phyloP scores from a whole-genome alignment of 2,329 filamentous ascomycete species.

The Calonectria henricotiae region DNA sequence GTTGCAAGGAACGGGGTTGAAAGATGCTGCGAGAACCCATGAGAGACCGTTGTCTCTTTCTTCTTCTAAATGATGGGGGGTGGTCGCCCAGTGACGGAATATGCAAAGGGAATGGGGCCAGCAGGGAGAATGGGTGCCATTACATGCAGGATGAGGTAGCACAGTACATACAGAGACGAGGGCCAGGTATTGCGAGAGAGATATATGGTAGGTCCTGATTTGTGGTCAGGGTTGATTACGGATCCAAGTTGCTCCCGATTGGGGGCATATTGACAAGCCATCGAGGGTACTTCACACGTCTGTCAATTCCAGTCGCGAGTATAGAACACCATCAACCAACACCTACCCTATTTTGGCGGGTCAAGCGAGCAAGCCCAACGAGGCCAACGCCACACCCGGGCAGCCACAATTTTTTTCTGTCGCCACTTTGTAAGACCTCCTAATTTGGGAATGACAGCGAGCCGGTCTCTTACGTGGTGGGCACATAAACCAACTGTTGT shows the following conservation, averaged over 20 bases:
- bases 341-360: not conserved
- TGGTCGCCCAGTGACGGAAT: not conserved
- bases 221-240: not conserved
- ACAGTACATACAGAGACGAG: slow-evolving; percentile 31
- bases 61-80: slow-evolving; percentile 8
- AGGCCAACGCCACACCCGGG: slow-evolving; percentile 41
- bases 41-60: slow-evolving; percentile 6
- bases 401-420: slow-evolving; percentile 21
- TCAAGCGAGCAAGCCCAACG: slow-evolving; percentile 10
- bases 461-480: slow-evolving; percentile 36
- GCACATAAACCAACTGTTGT: not conserved
- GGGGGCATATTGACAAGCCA: not conserved
- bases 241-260: not conserved
- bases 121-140: slow-evolving; percentile 31
- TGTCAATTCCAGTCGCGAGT: not conserved
- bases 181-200: slow-evolving; percentile 4
- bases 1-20: not conserved
- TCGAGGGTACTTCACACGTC: not conserved
- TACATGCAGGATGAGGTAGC: slow-evolving; percentile 34
- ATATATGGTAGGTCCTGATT: not conserved
- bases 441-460: slow-evolving; percentile 51
- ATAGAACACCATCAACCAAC: not conserved
- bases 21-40: slow-evolving; percentile 14
- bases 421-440: slow-evolving; percentile 40
- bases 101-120: slow-evolving; percentile 9